These are phyloP conservation scores for Haberlea rhodopensis DNA, from an alignment of 257 asterid genomes.

Conservation along the genomic window DNA sequence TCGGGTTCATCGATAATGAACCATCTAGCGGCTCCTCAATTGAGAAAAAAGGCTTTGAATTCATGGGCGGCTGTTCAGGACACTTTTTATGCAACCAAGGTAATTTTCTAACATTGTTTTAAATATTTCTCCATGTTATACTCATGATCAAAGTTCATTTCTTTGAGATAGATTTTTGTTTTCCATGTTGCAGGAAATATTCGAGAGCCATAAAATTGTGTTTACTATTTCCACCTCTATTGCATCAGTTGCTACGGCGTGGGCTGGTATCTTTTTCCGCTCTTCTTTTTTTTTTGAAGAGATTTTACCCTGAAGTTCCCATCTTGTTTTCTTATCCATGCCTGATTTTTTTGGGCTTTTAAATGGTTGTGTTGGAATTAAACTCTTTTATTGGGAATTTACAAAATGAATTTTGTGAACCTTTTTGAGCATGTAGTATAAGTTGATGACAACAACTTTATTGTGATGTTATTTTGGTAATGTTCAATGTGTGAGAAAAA, in stretches of 20 bases:
- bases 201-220: conserved; percentile 88
- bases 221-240: conserved; percentile 77
- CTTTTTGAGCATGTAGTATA: too few species aligned
- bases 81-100: conserved; percentile 68
- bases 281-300: background rate
- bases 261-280: conserved; percentile 50
- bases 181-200: conserved; percentile 53
- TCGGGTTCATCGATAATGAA: conserved; percentile 43
- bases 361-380: conserved; percentile 17
- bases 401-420: background rate
- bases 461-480: background rate
- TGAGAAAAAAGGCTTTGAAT: conserved; percentile 54
- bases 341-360: conserved; percentile 4
- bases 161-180: conserved; percentile 11
- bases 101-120: background rate
- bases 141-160: background rate
- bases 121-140: conserved; percentile 8
- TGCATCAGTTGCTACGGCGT: conserved; percentile 84
- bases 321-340: background rate
- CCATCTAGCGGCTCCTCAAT: conserved; percentile 35
- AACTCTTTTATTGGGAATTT: conserved; percentile 6
- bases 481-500: background rate
- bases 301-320: conserved; percentile 5
- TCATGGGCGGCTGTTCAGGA: conserved; percentile 67
- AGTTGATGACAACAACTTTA: background rate